phyloP scores from a whole-genome alignment of 2,329 filamentous ascomycete species.

The Lizonia empirigonia region DNA sequence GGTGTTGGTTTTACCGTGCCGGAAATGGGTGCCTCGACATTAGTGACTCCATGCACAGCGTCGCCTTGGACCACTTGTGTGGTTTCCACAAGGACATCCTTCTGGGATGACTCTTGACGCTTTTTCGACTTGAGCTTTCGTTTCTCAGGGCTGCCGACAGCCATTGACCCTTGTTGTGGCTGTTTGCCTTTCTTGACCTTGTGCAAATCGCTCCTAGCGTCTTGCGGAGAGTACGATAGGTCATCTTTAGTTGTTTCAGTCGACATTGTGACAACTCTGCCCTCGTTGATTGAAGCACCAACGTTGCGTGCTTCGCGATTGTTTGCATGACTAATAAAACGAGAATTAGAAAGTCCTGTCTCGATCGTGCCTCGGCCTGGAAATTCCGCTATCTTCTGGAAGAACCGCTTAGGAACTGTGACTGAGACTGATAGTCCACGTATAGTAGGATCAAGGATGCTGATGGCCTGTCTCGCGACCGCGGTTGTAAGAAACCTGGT shows the following conservation, averaged over 20 bases:
- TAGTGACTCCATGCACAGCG: neutral
- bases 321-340: conserved; percentile 4
- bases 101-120: conserved; percentile 16
- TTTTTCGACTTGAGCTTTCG: conserved; percentile 27
- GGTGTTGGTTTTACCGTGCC: neutral
- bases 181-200: conserved; percentile 19
- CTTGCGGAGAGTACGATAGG: conserved; percentile 43
- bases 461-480: conserved; percentile 23
- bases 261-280: neutral
- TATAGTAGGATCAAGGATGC: conserved; percentile 16
- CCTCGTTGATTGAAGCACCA: conserved; percentile 1
- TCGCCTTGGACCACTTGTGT: neutral
- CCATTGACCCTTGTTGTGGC: conserved; percentile 3
- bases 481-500: conserved; percentile 22
- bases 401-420: conserved; percentile 32
- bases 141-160: conserved; percentile 21
- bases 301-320: neutral
- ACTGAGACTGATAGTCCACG: conserved; percentile 19
- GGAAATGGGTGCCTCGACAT: neutral
- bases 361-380: neutral
- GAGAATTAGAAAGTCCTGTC: neutral
- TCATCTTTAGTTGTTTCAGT: neutral
- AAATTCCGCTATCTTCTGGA: conserved; percentile 13
- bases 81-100: conserved; percentile 5
- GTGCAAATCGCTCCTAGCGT: conserved; percentile 43